Evolutionary conservation across 2,329 filamentous ascomycete genomes (phyloP).

Genomic region (Hymenoscyphus repandus): DNA sequence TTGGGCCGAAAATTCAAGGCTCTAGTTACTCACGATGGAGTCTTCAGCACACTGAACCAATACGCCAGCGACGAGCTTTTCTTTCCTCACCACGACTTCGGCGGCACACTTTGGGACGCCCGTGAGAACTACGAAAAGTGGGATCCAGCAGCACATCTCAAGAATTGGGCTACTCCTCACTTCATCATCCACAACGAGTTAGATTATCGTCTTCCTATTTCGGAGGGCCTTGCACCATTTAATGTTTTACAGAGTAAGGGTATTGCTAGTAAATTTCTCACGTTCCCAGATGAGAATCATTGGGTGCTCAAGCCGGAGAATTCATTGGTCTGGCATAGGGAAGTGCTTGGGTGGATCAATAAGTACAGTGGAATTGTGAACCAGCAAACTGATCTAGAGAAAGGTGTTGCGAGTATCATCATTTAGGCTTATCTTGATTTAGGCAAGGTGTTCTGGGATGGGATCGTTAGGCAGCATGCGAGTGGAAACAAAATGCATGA

Average conservation of each 20-base stretch:
- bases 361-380: constrained; percentile 46
- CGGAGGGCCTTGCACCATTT: constrained; percentile 66
- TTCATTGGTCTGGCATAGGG: constrained; percentile 80
- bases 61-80: constrained; percentile 65
- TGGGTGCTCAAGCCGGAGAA: constrained; percentile 93
- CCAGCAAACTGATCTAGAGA: too few relatives aligned
- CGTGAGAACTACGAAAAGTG: constrained; percentile 61
- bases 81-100: constrained; percentile 63
- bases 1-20: constrained; percentile 83
- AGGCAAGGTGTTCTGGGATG: too few relatives aligned
- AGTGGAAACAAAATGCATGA: too few relatives aligned
- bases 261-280: constrained; percentile 57
- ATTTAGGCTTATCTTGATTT: too few relatives aligned
- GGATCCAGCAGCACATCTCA: constrained; percentile 53
- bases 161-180: constrained; percentile 67
- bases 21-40: constrained; percentile 82
- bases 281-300: constrained; percentile 67
- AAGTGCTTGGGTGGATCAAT: constrained; percentile 75
- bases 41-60: constrained; percentile 66
- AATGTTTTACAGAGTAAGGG: constrained; percentile 58
- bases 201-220: constrained; percentile 82
- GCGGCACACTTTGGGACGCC: constrained; percentile 50
- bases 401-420: too few relatives aligned
- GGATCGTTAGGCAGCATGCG: too few relatives aligned
- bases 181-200: constrained; percentile 86